Evolutionary conservation across 306 rosid genomes (phyloP), one percentile per base, ranked within the genome.

Genomic region (Aeschynomene evenia): DNA sequence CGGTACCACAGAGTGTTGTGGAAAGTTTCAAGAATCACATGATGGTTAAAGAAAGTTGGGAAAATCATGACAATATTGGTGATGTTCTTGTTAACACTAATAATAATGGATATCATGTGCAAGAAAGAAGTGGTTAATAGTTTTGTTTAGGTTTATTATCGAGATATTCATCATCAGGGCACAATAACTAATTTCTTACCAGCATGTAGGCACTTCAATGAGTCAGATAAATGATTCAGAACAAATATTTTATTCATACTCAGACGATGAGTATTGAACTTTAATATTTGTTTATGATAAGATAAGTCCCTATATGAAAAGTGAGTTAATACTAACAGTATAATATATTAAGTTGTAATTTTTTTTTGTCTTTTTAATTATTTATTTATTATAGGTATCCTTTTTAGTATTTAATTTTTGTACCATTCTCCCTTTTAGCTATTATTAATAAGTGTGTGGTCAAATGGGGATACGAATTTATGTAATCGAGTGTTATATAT

Each of bases 1-100:
- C 98, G 16, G 70, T 89, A 39, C 96, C 98, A 0, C 89, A 92
- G 75, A 58, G 78, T 23, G 53, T 81, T 55, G 84, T 63, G 1
- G 82, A 74, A 16, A 92, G 65, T 7, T 92, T 92, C 46, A 77
- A 79, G 51, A 52, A 21, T 51, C 56, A 80, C 59, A 89, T 89
- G 96, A 79, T 26, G 70, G 7, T 85, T 20, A 62, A 55, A 1
- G 68, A 51, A 14, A 65, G 43, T 52, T 75, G 61, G 72, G 77
- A 59, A 26, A 66, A 78, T 12, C 68, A 77, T 9, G 62, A 72
- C 8, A 50, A 63, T 39, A 51, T 64, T 58, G 71, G 56, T 14
- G 75, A 64, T 20, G 70, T n/a, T n/a, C n/a, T n/a, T n/a, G n/a
- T 5, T 13, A 70, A 68, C 18, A n/a, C 39, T 45, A 62, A 77